Evolutionary conservation across 257 asterid species (phyloP).

Genomic region (Solanum pimpinellifolium): DNA sequence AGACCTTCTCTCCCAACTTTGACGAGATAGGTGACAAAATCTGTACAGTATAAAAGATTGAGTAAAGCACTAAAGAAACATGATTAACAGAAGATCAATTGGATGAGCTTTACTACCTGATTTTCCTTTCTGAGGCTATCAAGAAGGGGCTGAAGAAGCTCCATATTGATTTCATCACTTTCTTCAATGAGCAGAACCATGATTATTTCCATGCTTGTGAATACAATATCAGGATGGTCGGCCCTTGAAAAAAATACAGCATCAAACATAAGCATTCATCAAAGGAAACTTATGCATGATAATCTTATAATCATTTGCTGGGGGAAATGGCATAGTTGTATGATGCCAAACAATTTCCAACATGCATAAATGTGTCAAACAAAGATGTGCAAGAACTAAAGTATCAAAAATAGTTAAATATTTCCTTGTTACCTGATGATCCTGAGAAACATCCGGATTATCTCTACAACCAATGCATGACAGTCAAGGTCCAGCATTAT

Average conservation of each 20-base stretch:
- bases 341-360: not conserved
- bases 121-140: slow-evolving; percentile 23
- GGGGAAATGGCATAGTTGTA: not conserved
- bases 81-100: not conserved
- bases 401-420: not conserved
- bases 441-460: slow-evolving; percentile 13
- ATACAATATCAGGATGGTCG: slow-evolving; percentile 11
- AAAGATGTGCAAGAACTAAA: not conserved
- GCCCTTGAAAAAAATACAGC: slow-evolving; percentile 7
- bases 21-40: slow-evolving; percentile 12
- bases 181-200: slow-evolving; percentile 23
- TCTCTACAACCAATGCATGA: slow-evolving; percentile 9
- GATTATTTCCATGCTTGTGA: slow-evolving; percentile 24
- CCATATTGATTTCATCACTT: slow-evolving; percentile 22
- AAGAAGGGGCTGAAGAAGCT: slow-evolving; percentile 20
- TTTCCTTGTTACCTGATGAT: slow-evolving; percentile 14
- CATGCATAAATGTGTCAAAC: not conserved
- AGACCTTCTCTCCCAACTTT: slow-evolving; percentile 20
- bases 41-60: slow-evolving; percentile 9
- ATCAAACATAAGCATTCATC: not conserved
- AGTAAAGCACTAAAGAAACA: not conserved
- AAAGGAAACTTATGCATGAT: not conserved
- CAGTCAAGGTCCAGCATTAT: slow-evolving; percentile 27
- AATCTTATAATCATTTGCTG: not conserved
- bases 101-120: slow-evolving; percentile 9